Conservation (phyloP, 2,329 filamentous ascomycete species). For the Acephala macrosclerotiorum region DNA sequence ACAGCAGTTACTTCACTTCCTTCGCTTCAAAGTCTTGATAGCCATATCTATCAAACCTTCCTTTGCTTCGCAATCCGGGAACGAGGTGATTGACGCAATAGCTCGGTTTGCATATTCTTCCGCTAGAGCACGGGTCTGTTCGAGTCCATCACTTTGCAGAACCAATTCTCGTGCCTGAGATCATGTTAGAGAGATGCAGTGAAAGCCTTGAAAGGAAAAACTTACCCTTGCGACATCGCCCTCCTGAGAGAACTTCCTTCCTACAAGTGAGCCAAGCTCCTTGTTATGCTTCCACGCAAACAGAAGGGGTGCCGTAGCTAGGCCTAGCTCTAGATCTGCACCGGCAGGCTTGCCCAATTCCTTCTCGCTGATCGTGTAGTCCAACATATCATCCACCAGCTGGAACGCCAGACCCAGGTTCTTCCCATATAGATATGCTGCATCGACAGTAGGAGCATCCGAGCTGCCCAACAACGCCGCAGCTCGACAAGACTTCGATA, state of each 20-base stretch:
- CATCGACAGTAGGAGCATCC: slow-evolving; percentile 81
- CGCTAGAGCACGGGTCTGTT: slow-evolving; percentile 89
- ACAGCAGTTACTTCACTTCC: slow-evolving; percentile 67
- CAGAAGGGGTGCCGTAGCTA: slow-evolving; percentile 91
- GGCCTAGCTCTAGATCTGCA: slow-evolving; percentile 89
- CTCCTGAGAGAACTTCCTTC: slow-evolving; percentile 83
- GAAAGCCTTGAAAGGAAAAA: slow-evolving; percentile 26
- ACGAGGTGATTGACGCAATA: slow-evolving; percentile 80
- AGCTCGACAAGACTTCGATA: slow-evolving; percentile 94
- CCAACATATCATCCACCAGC: slow-evolving; percentile 96
- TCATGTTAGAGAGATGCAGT: slow-evolving; percentile 28
- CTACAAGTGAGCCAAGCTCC: slow-evolving; percentile 86
- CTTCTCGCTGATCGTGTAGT: slow-evolving; percentile 86
- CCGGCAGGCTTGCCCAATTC: slow-evolving; percentile 95
- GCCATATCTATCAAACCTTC: slow-evolving; percentile 93
- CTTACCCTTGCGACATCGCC: slow-evolving; percentile 87
- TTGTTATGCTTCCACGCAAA: slow-evolving; percentile 94
- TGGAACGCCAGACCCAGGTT: slow-evolving; percentile 96
- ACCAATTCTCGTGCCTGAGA: slow-evolving; percentile 85
- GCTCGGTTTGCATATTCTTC: slow-evolving; percentile 91
- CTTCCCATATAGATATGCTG: slow-evolving; percentile 90
- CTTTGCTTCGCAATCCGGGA: slow-evolving; percentile 96
- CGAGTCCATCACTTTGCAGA: slow-evolving; percentile 81
- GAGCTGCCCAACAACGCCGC: slow-evolving; percentile 85
- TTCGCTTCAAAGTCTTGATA: slow-evolving; percentile 85